phyloP scores from a whole-genome alignment of 768 basidiomycete genomes.

The Cubamyces sp. region DNA sequence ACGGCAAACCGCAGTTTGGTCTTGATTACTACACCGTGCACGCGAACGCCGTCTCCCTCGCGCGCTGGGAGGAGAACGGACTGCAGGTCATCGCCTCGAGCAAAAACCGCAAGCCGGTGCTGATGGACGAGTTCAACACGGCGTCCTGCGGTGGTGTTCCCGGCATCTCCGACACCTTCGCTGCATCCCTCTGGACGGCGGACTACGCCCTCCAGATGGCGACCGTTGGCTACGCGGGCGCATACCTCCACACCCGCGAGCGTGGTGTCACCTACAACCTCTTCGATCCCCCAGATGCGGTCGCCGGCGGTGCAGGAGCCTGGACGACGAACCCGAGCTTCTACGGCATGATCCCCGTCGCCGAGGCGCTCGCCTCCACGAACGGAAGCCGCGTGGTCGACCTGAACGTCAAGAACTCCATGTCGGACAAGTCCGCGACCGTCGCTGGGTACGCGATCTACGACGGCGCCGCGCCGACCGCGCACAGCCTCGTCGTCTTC shows the following conservation, averaged over 20 bases:
- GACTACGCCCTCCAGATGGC: conserved; percentile 60
- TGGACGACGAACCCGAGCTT: conserved; percentile 56
- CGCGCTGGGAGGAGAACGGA: conserved; percentile 52
- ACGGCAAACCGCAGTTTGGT: conserved; percentile 40
- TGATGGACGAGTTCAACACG: conserved; percentile 60
- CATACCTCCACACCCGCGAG: conserved; percentile 59
- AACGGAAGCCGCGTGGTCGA: conserved; percentile 51
- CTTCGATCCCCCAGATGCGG: conserved; percentile 48
- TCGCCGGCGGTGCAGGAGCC: conserved; percentile 30
- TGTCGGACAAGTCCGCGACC: conserved; percentile 40
- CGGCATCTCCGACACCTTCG: conserved; percentile 54
- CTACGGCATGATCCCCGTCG: conserved; percentile 51
- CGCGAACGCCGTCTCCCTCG: conserved; percentile 45
- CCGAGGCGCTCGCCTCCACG: conserved; percentile 47
- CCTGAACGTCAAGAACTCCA: conserved; percentile 48
- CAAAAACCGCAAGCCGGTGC: conserved; percentile 40
- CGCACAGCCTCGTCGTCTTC: conserved; percentile 50
- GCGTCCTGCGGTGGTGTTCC: conserved; percentile 58
- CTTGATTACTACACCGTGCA: conserved; percentile 51
- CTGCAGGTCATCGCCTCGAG: conserved; percentile 41
- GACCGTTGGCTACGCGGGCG: conserved; percentile 49
- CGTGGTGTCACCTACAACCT: conserved; percentile 56
- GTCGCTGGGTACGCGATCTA: conserved; percentile 63
- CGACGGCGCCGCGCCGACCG: conserved; percentile 49
- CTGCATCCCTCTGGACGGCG: conserved; percentile 52